A percentile compares a stretch with the other conserved stretches of the same genome.
phyloP scores from a whole-genome alignment of 257 asterid species.

The Gentiana dahurica region DNA sequence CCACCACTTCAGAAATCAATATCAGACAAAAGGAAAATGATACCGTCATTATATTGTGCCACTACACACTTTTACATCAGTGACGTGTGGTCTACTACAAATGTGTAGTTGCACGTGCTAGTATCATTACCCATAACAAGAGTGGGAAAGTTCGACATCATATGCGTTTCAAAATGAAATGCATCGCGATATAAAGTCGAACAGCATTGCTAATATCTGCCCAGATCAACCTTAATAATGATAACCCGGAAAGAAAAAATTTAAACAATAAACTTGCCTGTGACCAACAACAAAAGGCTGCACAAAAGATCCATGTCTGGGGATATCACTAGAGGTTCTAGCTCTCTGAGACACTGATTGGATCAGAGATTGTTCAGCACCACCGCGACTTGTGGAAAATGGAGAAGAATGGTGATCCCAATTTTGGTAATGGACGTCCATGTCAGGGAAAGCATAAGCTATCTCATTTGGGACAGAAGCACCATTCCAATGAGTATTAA shows the following conservation, averaged over 20 bases:
- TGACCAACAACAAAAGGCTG: constrained; percentile 64
- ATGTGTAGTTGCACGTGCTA: no score
- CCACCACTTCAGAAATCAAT: no score
- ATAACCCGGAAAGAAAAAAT: neutral
- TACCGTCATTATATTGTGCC: no score
- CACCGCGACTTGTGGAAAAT: constrained; percentile 43
- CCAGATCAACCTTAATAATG: neutral
- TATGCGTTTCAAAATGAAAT: no score
- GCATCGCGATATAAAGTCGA: no score
- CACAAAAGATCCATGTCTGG: constrained; percentile 57
- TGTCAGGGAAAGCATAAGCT: constrained; percentile 57
- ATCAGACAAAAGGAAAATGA: no score
- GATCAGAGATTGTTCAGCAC: constrained; percentile 46
- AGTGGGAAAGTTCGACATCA: no score
- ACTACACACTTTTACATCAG: no score
- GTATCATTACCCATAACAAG: no score
- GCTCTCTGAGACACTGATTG: constrained; percentile 55
- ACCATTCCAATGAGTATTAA: constrained; percentile 62
- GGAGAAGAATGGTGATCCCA: constrained; percentile 67
- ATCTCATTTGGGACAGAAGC: constrained; percentile 54
- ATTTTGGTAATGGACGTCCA: constrained; percentile 50
- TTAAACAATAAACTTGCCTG: constrained; percentile 37
- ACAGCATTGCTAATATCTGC: no score
- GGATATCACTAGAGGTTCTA: constrained; percentile 54
- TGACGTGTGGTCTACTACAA: no score